phyloP scores from a whole-genome alignment of 75 land plant species.

The Sequoiadendron giganteum region DNA sequence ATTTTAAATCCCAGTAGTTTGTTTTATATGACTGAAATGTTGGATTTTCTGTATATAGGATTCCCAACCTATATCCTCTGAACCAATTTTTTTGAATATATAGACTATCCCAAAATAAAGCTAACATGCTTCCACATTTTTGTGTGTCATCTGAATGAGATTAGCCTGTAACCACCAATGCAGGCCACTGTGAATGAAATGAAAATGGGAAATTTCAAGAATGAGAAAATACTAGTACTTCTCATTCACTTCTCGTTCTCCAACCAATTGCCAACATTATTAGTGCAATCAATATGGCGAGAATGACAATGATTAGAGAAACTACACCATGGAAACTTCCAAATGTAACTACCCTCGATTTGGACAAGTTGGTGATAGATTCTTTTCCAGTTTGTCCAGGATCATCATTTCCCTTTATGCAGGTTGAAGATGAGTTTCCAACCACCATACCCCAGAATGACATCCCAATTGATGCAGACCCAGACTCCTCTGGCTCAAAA shows the following conservation, averaged over 20 bases:
- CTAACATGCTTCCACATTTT: not conserved
- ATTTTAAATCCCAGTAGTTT: not conserved
- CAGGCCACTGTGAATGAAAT: not conserved
- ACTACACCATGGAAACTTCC: not conserved
- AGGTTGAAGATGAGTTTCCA: conserved; percentile 3
- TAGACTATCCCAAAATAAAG: not conserved
- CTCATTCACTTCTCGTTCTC: not conserved
- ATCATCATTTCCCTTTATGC: not conserved
- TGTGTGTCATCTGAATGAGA: not conserved
- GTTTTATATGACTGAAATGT: not conserved
- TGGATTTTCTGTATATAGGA: not conserved
- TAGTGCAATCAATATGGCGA: not conserved
- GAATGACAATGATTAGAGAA: not conserved
- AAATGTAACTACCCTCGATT: not conserved
- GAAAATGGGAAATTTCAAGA: not conserved
- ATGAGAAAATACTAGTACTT: not conserved
- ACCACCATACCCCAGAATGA: conserved; percentile 52
- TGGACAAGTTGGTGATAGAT: not conserved
- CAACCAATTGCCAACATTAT: not conserved
- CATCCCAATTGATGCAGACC: conserved; percentile 10
- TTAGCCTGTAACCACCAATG: not conserved
- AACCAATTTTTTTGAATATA: not conserved
- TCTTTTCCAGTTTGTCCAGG: not conserved
- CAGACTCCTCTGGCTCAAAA: conserved; percentile 48
- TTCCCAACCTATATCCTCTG: not conserved